phyloP scores from a whole-genome alignment of 257 asterid species.

The Scutellaria barbata region DNA sequence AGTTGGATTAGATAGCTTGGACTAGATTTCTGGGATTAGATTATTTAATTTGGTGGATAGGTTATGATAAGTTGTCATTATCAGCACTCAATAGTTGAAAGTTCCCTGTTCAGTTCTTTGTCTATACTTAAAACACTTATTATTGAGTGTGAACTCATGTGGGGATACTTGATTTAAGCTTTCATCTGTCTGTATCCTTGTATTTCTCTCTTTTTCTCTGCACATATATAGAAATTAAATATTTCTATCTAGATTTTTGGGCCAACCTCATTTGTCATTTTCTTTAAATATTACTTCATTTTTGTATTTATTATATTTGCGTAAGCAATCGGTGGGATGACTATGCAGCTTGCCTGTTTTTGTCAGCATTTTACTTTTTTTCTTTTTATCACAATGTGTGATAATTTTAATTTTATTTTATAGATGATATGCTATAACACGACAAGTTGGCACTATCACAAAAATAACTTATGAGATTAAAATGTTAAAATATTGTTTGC shows the following conservation, averaged over 20 bases:
- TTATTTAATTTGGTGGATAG: conserved; percentile 43
- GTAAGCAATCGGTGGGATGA: background rate
- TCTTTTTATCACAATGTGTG: too few species aligned
- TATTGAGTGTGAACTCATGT: conserved; percentile 28
- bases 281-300: too few species aligned
- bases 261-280: too few species aligned
- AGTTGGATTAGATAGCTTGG: conserved; percentile 43
- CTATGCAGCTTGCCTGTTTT: background rate
- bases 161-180: conserved; percentile 33
- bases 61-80: conserved; percentile 41
- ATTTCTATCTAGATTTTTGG: background rate
- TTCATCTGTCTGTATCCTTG: conserved; percentile 23
- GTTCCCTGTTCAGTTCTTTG: conserved; percentile 33
- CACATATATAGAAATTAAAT: background rate
- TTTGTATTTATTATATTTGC: background rate
- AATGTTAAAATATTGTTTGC: too few species aligned
- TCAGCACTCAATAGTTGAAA: conserved; percentile 26
- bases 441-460: too few species aligned
- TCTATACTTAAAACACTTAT: conserved; percentile 28
- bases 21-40: conserved; percentile 43
- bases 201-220: conserved; percentile 29
- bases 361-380: background rate
- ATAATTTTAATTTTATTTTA: too few species aligned
- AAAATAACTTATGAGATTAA: too few species aligned
- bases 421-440: too few species aligned